Conservation (phyloP, 2,329 filamentous ascomycete species). For the Tolypocladium ovalisporum region DNA sequence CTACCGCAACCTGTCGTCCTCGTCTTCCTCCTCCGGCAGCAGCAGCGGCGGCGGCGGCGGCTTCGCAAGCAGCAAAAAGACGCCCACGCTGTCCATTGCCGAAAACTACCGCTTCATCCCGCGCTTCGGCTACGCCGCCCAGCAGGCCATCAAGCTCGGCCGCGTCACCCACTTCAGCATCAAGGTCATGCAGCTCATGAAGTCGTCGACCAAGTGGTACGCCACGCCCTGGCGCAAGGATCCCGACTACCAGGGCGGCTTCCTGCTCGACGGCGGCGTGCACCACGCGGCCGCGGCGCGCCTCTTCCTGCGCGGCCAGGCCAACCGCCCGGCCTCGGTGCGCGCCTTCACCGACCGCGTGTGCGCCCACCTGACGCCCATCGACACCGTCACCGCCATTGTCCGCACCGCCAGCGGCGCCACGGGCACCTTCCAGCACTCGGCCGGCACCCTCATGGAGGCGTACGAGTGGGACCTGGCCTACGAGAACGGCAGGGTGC, state of each 20-base stretch:
- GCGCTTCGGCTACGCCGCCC: constrained; percentile 40
- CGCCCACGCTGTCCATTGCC: constrained; percentile 45
- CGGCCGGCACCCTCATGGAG: constrained; percentile 42
- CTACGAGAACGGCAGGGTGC: constrained; percentile 45
- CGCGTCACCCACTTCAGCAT: constrained; percentile 35
- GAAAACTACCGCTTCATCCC: constrained; percentile 63
- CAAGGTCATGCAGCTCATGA: constrained; percentile 23
- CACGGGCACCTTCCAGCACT: constrained; percentile 45
- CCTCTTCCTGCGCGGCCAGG: constrained; percentile 38
- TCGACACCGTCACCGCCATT: constrained; percentile 55
- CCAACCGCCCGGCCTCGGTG: constrained; percentile 32
- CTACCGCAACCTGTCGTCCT: constrained; percentile 15
- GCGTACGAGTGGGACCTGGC: constrained; percentile 45
- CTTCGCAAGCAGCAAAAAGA: constrained; percentile 4
- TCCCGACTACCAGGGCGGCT: constrained; percentile 64
- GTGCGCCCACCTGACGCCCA: constrained; percentile 47
- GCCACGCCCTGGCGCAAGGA: constrained; percentile 53
- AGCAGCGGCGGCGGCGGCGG: no score
- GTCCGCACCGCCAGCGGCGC: constrained; percentile 41
- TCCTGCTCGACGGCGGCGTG: constrained; percentile 65
- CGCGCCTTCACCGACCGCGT: constrained; percentile 44
- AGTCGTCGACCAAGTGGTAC: constrained; percentile 31
- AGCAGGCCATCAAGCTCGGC: constrained; percentile 22
- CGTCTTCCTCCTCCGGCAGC: no score
- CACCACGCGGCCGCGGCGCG: constrained; percentile 58